These are phyloP conservation scores for Ormosia emarginata DNA, from an alignment of 306 rosid species.

Conservation along the genomic window DNA sequence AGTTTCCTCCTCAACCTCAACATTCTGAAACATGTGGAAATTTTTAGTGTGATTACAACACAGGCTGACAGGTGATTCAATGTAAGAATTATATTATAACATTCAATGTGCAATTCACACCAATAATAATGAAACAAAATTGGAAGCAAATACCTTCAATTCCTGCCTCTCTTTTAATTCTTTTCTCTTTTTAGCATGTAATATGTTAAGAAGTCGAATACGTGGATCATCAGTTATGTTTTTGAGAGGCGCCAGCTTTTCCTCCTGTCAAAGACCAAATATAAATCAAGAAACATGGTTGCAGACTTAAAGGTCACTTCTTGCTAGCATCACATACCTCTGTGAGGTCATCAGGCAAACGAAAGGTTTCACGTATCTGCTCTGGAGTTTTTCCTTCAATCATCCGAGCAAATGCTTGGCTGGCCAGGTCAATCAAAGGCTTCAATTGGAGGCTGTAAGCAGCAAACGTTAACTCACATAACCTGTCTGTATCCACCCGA, in stretches of 20 bases:
- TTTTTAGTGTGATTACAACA: conserved; percentile 15
- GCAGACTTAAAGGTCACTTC: background rate
- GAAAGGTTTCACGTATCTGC: conserved; percentile 82
- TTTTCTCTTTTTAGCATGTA: conserved; percentile 86
- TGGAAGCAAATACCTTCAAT: conserved; percentile 55
- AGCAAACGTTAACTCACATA: conserved; percentile 77
- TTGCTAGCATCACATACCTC: conserved; percentile 52
- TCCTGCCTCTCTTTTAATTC: conserved; percentile 73
- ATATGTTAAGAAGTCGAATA: conserved; percentile 76
- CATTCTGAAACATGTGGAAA: conserved; percentile 48
- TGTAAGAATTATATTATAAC: background rate
- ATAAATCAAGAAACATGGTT: conserved; percentile 14
- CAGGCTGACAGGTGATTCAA: background rate
- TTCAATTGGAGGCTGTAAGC: conserved; percentile 83
- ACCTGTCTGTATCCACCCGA: conserved; percentile 68
- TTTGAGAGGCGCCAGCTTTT: conserved; percentile 73
- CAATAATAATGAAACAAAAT: conserved; percentile 22
- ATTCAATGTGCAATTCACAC: conserved; percentile 17
- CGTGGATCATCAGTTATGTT: conserved; percentile 83
- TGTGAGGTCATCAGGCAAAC: conserved; percentile 84
- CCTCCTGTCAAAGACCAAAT: conserved; percentile 63
- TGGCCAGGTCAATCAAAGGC: conserved; percentile 79
- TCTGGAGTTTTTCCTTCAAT: conserved; percentile 89
- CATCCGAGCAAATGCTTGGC: conserved; percentile 83
- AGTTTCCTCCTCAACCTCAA: conserved; percentile 65